Evolutionary conservation across 2,329 filamentous ascomycete genomes (phyloP).

Genomic region (Colletotrichum chlorophyti): DNA sequence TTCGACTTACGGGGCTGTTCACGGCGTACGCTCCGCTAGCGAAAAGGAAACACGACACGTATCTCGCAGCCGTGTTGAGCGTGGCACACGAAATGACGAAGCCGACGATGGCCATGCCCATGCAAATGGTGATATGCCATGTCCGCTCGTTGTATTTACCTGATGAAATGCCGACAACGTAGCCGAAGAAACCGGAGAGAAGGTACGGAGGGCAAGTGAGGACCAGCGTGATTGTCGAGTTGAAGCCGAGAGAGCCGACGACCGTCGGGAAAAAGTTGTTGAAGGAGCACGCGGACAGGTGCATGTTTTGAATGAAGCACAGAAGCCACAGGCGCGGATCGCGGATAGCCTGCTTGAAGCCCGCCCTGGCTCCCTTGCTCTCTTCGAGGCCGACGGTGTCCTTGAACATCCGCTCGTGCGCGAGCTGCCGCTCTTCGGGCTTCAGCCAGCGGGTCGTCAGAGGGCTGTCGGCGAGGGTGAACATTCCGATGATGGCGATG

Average conservation of each 20-base stretch:
- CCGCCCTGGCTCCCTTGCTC: constrained; percentile 44
- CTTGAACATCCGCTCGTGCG: constrained; percentile 45
- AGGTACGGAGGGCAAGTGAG: constrained; percentile 56
- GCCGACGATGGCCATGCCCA: constrained; percentile 45
- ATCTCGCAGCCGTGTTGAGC: constrained; percentile 38
- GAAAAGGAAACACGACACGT: constrained; percentile 43
- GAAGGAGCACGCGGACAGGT: constrained; percentile 34
- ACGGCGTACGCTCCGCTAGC: constrained; percentile 44
- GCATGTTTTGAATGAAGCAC: constrained; percentile 38
- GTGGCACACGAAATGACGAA: constrained; percentile 43
- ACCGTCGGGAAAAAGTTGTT: constrained; percentile 40
- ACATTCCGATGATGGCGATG: constrained; percentile 39
- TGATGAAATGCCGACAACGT: constrained; percentile 49
- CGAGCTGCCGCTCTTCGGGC: constrained; percentile 46
- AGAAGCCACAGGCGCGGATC: constrained; percentile 38
- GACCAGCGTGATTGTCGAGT: constrained; percentile 47
- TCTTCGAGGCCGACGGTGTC: constrained; percentile 38
- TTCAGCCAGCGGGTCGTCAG: constrained; percentile 44
- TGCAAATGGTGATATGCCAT: constrained; percentile 46
- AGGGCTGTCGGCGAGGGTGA: constrained; percentile 45
- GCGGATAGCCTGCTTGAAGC: constrained; percentile 34
- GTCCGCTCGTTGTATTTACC: constrained; percentile 50
- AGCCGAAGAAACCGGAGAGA: constrained; percentile 49
- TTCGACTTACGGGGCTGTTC: constrained; percentile 35
- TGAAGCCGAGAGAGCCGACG: constrained; percentile 40